Conservation (phyloP, 139 green algal genomes). For the Edaphochlamys debaryana region DNA sequence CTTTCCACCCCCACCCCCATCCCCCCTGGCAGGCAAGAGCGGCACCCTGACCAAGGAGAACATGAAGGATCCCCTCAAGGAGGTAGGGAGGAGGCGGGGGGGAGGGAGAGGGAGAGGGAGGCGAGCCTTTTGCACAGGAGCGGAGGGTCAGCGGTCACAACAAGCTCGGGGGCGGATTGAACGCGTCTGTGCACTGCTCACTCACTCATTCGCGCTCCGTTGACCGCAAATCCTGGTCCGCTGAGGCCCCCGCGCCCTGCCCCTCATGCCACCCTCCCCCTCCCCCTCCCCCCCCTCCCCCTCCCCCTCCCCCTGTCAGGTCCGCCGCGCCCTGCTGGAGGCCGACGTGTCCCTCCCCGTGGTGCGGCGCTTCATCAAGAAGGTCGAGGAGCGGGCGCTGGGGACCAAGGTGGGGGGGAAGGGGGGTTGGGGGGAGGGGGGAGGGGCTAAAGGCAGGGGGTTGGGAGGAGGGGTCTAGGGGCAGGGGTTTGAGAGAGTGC, state of each 20-base stretch:
- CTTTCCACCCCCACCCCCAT: not conserved
- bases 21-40: conserved; percentile 43
- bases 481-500: too few relatives aligned
- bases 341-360: conserved; percentile 96
- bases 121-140: too few relatives aligned
- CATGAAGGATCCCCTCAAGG: conserved; percentile 85
- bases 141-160: too few relatives aligned
- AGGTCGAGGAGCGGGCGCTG: conserved; percentile 87
- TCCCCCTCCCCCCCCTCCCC: too few relatives aligned
- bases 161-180: too few relatives aligned
- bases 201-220: too few relatives aligned
- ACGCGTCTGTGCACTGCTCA: too few relatives aligned
- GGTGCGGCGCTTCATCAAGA: conserved; percentile 92
- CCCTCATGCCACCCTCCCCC: not conserved
- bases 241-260: too few relatives aligned
- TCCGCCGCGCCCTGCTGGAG: conserved; percentile 95
- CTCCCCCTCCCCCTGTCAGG: too few relatives aligned
- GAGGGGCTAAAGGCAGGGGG: not conserved
- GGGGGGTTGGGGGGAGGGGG: not conserved
- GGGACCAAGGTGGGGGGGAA: conserved; percentile 71
- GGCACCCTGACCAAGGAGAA: conserved; percentile 93
- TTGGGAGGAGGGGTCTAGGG: too few relatives aligned
- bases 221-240: too few relatives aligned
- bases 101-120: too few relatives aligned
- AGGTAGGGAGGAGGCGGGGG: conserved; percentile 5